Base-by-base conservation (phyloP, 139 green algal genomes). In the Closterium sp. region DNA sequence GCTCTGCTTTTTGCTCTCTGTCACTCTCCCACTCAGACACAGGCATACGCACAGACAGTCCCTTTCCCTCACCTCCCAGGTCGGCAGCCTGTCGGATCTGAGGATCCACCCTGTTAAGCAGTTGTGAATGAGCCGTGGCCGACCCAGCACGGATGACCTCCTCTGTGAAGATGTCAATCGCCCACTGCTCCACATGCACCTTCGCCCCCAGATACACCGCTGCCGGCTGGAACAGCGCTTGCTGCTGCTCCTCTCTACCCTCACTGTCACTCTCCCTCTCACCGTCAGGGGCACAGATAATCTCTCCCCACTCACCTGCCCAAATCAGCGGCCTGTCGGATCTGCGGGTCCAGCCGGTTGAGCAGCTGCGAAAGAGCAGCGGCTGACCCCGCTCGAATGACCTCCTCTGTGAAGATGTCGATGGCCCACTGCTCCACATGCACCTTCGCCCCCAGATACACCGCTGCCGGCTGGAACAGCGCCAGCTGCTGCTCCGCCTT, bases 161-260 rank as follows among this genome's bases (percentile, higher is more conserved):
- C 94, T 99, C 98, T 0, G 97, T 96, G 92, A 99, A 99, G 32
- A 99, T 95, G 31, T 97, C 94, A 30, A 98, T 97, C 86, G 90
- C 94, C 91, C 95, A 95, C 22, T 95, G 87, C 13, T 94, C 62
- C 9, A 95, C 10, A 10, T 90, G 86, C 32, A 50, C 38, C 38
- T 50, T 50, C 4, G 7, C 38, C 13, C 94, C 97, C 91, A 98
- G 94, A 85, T 93, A 93, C 9, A 86, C 84, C 34, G 93, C 94
- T 1, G 95, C 93, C 7, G 94, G 94, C 91, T 96, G 94, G 90
- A 97, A 73, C 32, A 88, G 1, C 7, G 86, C 91, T n/a, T 45
- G 79, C 28, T 27, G 32, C 24, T 88, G 38, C 88, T 94, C 62
- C 19, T 93, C 89, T 3, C 92, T 87, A 24, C 95, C 94, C 5